A percentile compares a stretch with the other conserved stretches of the same genome.
phyloP scores from a whole-genome alignment of 2,329 filamentous ascomycete species.

The Microdochium paspali region DNA sequence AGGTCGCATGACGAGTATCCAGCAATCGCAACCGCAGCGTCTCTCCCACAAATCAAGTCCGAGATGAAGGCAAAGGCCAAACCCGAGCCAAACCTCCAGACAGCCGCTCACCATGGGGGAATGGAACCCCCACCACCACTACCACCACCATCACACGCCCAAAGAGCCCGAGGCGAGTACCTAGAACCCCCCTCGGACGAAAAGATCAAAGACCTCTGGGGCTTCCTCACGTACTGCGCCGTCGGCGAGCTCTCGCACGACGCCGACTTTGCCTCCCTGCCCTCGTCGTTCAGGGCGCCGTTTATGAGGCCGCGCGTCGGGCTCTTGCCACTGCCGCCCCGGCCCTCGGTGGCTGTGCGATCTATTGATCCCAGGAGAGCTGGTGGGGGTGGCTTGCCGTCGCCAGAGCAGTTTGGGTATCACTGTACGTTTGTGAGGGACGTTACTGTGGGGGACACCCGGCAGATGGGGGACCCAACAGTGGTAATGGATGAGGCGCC shows the following conservation, averaged over 20 bases:
- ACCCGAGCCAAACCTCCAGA: too few species aligned
- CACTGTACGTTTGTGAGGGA: neutral
- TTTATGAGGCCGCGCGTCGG: neutral
- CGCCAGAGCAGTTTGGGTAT: neutral
- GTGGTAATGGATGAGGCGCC: too few species aligned
- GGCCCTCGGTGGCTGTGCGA: neutral
- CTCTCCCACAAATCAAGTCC: too few species aligned
- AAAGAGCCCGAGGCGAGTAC: neutral
- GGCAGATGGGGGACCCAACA: too few species aligned
- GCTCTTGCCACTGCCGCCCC: neutral
- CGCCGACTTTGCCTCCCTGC: neutral
- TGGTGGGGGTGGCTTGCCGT: neutral
- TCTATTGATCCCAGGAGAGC: neutral
- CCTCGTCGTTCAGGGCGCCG: neutral
- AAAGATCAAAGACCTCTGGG: neutral
- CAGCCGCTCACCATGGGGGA: too few species aligned
- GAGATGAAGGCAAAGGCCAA: too few species aligned
- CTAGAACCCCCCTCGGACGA: too few species aligned
- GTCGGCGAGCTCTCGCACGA: neutral
- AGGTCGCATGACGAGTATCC: too few species aligned
- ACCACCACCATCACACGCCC: neutral
- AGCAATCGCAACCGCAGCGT: too few species aligned
- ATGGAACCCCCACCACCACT: too few species aligned
- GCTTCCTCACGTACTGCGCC: neutral
- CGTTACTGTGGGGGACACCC: too few species aligned